Evolutionary conservation across 345 rosid genomes (phyloP).

Genomic region (Tarenaya hassleriana): DNA sequence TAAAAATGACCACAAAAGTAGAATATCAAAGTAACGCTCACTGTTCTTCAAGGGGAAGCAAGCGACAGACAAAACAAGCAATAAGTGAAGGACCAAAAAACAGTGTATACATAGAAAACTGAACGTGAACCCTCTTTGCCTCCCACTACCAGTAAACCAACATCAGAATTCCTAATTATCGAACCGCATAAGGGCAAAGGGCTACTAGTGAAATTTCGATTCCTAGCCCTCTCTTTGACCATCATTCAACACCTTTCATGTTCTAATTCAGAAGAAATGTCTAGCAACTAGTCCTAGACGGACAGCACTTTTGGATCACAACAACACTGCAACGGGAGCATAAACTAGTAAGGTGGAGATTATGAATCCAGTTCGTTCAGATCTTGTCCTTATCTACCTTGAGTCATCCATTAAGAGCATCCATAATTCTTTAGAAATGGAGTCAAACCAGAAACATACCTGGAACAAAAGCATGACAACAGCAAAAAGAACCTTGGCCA

Average conservation of each 20-base stretch:
- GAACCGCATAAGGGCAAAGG: background rate
- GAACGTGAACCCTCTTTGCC: conserved; percentile 2
- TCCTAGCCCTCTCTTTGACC: background rate
- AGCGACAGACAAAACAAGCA: conserved; percentile 2
- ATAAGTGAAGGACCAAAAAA: conserved; percentile 5
- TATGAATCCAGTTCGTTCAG: too few species aligned
- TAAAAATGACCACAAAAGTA: conserved; percentile 34
- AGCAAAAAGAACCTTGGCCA: conserved; percentile 61
- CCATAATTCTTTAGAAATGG: background rate
- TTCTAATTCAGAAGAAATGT: too few species aligned
- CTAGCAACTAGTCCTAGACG: too few species aligned
- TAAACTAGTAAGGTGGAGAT: too few species aligned
- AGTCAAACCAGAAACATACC: conserved; percentile 42
- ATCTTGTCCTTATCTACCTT: background rate
- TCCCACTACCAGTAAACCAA: conserved; percentile 1
- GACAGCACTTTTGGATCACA: too few species aligned
- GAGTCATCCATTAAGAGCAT: background rate
- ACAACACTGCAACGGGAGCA: too few species aligned
- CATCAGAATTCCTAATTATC: conserved; percentile 7
- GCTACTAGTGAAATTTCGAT: too few species aligned
- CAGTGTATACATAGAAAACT: background rate
- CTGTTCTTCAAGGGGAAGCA: background rate
- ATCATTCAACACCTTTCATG: too few species aligned
- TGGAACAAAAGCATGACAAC: conserved; percentile 61
- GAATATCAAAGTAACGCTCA: background rate